Conservation (phyloP, 805 yeast genomes). For the Candida pseudoglaebosa region DNA sequence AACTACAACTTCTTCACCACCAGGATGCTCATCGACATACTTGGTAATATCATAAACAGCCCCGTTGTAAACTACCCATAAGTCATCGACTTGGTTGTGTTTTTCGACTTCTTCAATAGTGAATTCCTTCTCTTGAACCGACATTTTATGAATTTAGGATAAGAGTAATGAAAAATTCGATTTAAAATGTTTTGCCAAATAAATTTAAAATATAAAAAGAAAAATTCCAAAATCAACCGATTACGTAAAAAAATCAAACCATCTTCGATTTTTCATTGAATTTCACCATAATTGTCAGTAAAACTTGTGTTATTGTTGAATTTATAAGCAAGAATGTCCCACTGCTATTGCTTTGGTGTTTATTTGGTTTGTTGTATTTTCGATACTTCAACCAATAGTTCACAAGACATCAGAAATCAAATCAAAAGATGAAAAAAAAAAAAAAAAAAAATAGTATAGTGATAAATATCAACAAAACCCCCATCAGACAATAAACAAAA, state of each 20-base stretch:
- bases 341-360: too few species aligned
- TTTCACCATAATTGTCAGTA: too few species aligned
- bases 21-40: slow-evolving; percentile 46
- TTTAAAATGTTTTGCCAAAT: too few species aligned
- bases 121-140: slow-evolving; percentile 36
- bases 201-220: background rate
- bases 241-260: slow-evolving; percentile 1
- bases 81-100: slow-evolving; percentile 38
- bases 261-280: too few species aligned
- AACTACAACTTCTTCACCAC: slow-evolving; percentile 44
- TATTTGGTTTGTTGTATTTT: too few species aligned
- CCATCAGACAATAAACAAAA: background rate
- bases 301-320: too few species aligned
- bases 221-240: background rate
- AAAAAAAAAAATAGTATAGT: too few species aligned
- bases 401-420: background rate
- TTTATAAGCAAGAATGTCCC: too few species aligned
- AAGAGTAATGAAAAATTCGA: background rate
- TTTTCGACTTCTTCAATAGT: slow-evolving; percentile 50
- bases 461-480: too few species aligned
- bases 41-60: slow-evolving; percentile 37
- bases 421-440: too few species aligned
- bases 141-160: background rate
- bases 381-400: background rate
- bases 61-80: slow-evolving; percentile 44